Evolutionary conservation across 2,329 filamentous ascomycete species (phyloP).

Genomic region (Aspergillus neoniger): DNA sequence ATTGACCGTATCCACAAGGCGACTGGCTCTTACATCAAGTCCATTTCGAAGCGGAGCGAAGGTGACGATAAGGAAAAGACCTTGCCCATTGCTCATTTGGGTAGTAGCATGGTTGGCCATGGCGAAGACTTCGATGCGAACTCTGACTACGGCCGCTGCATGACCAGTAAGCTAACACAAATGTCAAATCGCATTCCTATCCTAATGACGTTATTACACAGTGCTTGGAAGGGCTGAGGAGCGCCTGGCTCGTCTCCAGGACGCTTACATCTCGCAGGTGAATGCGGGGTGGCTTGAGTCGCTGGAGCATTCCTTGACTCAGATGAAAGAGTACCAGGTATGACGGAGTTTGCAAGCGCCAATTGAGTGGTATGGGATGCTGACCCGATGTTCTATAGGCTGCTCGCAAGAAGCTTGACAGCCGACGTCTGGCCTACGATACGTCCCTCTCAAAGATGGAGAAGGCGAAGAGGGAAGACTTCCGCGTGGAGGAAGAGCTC

Average conservation of each 20-base stretch:
- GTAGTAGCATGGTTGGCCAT: conserved; percentile 81
- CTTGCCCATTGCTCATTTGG: conserved; percentile 75
- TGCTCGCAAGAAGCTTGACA: conserved; percentile 92
- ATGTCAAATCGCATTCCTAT: background rate
- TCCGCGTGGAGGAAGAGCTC: conserved; percentile 88
- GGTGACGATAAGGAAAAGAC: conserved; percentile 86
- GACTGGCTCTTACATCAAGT: conserved; percentile 84
- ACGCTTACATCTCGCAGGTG: conserved; percentile 74
- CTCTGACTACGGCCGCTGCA: conserved; percentile 86
- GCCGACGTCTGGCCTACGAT: conserved; percentile 84
- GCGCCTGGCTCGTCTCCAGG: conserved; percentile 80
- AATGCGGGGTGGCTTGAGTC: conserved; percentile 86
- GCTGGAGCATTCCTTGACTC: conserved; percentile 82
- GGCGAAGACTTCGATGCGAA: conserved; percentile 90
- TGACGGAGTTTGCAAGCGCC: conserved; percentile 25
- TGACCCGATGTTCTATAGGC: conserved; percentile 49
- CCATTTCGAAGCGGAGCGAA: conserved; percentile 79
- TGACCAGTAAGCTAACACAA: conserved; percentile 61
- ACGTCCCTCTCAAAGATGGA: conserved; percentile 86
- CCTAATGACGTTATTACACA: conserved; percentile 32
- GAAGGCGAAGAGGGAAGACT: conserved; percentile 92
- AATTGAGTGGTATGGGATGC: background rate
- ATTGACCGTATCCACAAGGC: conserved; percentile 88
- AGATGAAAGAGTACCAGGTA: conserved; percentile 98
- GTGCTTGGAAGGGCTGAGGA: conserved; percentile 85